Percentiles rank a stretch among this genome's conserved stretches.
Conservation (phyloP, 1,284 basidiomycete species). For the Cryptococcus hybrid region DNA sequence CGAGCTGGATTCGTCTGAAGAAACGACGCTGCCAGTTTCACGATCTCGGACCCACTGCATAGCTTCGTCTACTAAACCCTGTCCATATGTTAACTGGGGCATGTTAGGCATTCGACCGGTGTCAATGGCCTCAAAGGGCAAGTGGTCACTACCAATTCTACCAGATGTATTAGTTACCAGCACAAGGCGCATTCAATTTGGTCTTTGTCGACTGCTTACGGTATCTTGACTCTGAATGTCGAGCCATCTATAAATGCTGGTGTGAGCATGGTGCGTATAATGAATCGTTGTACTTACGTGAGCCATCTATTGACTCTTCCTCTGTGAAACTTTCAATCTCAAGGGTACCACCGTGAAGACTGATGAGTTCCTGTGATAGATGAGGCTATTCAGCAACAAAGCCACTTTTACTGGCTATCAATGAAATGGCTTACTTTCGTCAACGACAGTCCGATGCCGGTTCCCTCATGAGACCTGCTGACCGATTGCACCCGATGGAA, state of each 20-base stretch:
- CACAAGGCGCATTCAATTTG: no score
- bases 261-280: not conserved
- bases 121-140: slow-evolving; percentile 38
- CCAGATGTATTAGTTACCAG: not conserved
- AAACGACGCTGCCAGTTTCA: slow-evolving; percentile 15
- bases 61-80: slow-evolving; percentile 43
- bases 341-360: slow-evolving; percentile 50
- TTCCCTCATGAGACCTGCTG: slow-evolving; percentile 46
- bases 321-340: slow-evolving; percentile 44
- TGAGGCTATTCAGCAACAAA: not conserved
- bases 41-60: slow-evolving; percentile 40
- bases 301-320: slow-evolving; percentile 34
- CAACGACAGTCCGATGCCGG: slow-evolving; percentile 48
- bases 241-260: slow-evolving; percentile 33
- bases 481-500: slow-evolving; percentile 48
- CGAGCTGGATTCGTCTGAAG: slow-evolving; percentile 18
- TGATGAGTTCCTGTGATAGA: slow-evolving; percentile 45
- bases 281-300: slow-evolving; percentile 22
- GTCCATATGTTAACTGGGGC: slow-evolving; percentile 24
- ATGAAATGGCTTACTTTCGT: slow-evolving; percentile 20
- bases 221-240: slow-evolving; percentile 27
- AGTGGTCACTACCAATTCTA: slow-evolving; percentile 37
- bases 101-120: not conserved
- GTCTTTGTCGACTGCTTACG: not conserved
- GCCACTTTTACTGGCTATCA: not conserved